Evolutionary conservation across 176 grass and related monocot species (phyloP).

Genomic region (sorghum (Sorghum bicolor)): Sorghum_bicolor_NCBIv3 NC_012870.2:80842001-80842500

Average conservation of each 20-base stretch:
- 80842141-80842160: constrained; percentile 70
- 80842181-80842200: neutral
- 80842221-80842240: neutral
- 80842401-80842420: neutral
- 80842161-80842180: neutral
- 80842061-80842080: constrained; percentile 89
- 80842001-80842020: neutral
- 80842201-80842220: neutral
- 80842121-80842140: constrained; percentile 87
- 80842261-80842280: neutral
- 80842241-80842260: neutral
- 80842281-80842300: neutral
- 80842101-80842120: constrained; percentile 47
- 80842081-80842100: constrained; percentile 59
- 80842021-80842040: neutral
- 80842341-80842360: neutral
- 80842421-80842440: neutral
- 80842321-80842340: neutral
- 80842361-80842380: neutral
- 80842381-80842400: neutral
- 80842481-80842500: neutral
- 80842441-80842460: neutral
- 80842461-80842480: neutral
- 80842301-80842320: neutral
- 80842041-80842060: constrained; percentile 39